Evolutionary conservation across 352 stramenopile genomes (phyloP).

Genomic region (Halophytophthora batemanensis): DNA sequence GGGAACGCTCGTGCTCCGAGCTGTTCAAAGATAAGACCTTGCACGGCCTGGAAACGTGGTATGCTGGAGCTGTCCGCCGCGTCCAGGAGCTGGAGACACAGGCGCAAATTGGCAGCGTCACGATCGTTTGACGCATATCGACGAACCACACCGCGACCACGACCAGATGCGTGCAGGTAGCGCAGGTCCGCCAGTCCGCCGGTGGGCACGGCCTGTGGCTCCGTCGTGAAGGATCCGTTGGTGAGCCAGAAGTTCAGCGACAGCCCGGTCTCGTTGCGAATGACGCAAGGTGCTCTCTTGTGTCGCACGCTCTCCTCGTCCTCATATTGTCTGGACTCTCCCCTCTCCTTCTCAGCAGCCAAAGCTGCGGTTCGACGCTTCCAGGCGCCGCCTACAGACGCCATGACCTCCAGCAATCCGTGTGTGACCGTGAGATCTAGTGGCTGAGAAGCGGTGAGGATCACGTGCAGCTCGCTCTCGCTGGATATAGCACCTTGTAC

Average conservation of each 20-base stretch:
- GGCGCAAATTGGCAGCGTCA: constrained; percentile 45
- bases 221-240: constrained; percentile 36
- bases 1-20: constrained; percentile 62
- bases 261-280: constrained; percentile 77
- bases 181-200: constrained; percentile 55
- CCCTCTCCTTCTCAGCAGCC: constrained; percentile 1
- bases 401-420: constrained; percentile 69
- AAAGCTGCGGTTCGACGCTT: constrained; percentile 33
- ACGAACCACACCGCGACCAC: constrained; percentile 64
- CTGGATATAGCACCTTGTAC: constrained; percentile 44
- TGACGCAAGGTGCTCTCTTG: constrained; percentile 68
- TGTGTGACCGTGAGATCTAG: constrained; percentile 79
- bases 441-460: constrained; percentile 65
- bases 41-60: constrained; percentile 57
- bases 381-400: constrained; percentile 74
- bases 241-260: constrained; percentile 70
- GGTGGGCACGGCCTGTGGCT: constrained; percentile 33
- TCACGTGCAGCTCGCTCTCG: constrained; percentile 69
- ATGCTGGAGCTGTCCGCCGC: constrained; percentile 12
- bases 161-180: constrained; percentile 57
- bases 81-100: constrained; percentile 63
- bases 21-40: constrained; percentile 82
- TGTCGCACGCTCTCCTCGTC: constrained; percentile 25
- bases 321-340: constrained; percentile 4
- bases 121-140: constrained; percentile 65